Base-by-base conservation (phyloP, 192 early-diverging fungal genomes). In the Glomus cerebriforme region DNA sequence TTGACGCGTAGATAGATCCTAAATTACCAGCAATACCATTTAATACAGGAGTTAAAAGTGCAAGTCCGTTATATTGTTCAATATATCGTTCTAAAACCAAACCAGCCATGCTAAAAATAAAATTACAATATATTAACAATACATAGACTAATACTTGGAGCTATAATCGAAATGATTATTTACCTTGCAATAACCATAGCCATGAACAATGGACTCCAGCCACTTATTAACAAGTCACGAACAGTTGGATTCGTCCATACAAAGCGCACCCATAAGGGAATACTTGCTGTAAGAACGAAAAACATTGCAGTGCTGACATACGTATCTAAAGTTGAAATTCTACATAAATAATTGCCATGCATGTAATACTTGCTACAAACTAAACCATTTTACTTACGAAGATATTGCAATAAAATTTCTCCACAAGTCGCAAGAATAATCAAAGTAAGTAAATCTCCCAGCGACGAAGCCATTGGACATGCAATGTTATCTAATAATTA, bases 11-110 rank as follows among this genome's bases (percentile, higher is more conserved):
- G 19, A 95, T 92, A 7, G 94, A 92, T 29, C 90, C 92, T n/a
- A 95, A 84, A 74, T 95, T 95, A 34, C 94, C 94, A 29, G 88
- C 86, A 15, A 94, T 35, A 17, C 92, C 92, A 74, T 91, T 91
- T 65, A 93, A 75, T 7, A 93, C 88, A 13, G 92, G 92, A 9
- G 91, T 87, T 34, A 93, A 79, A 73, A 93, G 72, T 15, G 92
- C 92, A 27, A 93, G 81, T 7, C 90, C 92, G 29, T 83, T 83
- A 68, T 87, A 93, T 62, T 83, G 78, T 66, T 91, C 90, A n/a
- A 93, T 86, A 78, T 88, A 93, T 8, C 82, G 83, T 72, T 93
- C 92, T 31, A 93, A 72, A 2, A 91, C 89, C 59, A 93, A 79
- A 24, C 92, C 92, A 35, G 88, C 91, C 32, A 89, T 80, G 73